Evolutionary conservation across 2,329 filamentous ascomycete species (phyloP).

Genomic region (Apiospora rasikravindrae): DNA sequence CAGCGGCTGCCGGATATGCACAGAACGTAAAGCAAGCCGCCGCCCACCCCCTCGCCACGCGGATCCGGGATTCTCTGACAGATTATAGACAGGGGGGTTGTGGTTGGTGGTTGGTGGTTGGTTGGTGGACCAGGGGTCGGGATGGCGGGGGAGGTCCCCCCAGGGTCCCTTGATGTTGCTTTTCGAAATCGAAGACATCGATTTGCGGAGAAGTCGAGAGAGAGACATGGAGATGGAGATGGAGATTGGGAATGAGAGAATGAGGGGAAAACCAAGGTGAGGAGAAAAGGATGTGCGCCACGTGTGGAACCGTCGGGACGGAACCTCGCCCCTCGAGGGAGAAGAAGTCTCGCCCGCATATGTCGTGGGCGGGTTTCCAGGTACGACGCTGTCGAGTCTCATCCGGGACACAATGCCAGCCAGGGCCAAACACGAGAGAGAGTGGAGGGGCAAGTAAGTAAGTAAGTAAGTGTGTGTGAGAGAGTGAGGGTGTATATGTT

Average conservation of each 20-base stretch:
- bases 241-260: background rate
- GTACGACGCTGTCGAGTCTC: background rate
- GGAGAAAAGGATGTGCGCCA: background rate
- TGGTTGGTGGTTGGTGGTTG: too few species aligned
- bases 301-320: constrained; percentile 11
- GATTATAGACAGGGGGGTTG: background rate
- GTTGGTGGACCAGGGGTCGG: background rate
- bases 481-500: background rate
- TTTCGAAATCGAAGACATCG: background rate
- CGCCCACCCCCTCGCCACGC: background rate
- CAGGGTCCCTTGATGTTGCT: background rate
- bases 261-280: background rate
- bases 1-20: constrained; percentile 6
- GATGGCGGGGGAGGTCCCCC: too few species aligned
- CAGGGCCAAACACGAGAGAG: background rate
- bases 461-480: background rate
- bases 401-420: background rate
- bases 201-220: background rate
- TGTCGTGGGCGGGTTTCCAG: background rate
- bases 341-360: background rate
- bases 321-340: background rate
- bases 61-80: constrained; percentile 9
- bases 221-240: too few species aligned
- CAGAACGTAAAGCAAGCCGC: background rate
- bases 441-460: too few species aligned